phyloP scores from a whole-genome alignment of 192 early-diverging fungal species.

The Podila clonocystis region DNA sequence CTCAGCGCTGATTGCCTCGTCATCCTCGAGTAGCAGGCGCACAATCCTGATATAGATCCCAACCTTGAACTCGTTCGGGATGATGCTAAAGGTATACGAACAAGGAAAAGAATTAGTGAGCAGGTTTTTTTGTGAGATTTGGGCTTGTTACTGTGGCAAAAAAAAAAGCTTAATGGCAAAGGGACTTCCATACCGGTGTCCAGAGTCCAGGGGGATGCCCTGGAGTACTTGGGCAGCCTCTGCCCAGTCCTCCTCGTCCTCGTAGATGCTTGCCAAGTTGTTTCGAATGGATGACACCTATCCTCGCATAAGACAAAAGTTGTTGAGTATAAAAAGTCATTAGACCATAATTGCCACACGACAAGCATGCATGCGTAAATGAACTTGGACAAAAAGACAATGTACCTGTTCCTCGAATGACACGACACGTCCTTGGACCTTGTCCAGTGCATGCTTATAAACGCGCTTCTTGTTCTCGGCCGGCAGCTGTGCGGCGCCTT shows the following conservation, averaged over 20 bases:
- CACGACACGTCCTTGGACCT: constrained; percentile 76
- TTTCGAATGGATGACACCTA: constrained; percentile 79
- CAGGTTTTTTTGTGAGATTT: not conserved
- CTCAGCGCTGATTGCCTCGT: constrained; percentile 83
- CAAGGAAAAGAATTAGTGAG: not conserved
- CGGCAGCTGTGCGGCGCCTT: constrained; percentile 52
- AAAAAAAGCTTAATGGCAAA: not conserved
- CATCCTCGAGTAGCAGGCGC: constrained; percentile 85
- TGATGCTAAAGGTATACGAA: constrained; percentile 39
- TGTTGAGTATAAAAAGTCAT: not conserved
- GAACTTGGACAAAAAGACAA: not conserved
- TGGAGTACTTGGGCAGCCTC: constrained; percentile 88
- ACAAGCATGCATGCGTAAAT: not conserved
- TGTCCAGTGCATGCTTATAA: constrained; percentile 73
- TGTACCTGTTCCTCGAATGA: constrained; percentile 86
- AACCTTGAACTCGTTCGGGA: constrained; percentile 76
- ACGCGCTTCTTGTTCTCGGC: constrained; percentile 62
- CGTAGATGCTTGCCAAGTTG: constrained; percentile 78
- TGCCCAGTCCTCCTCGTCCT: constrained; percentile 79
- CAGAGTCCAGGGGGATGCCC: constrained; percentile 92
- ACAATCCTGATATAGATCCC: constrained; percentile 87
- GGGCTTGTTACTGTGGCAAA: not conserved
- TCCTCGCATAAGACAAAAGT: not conserved
- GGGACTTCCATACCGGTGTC: constrained; percentile 66
- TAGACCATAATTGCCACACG: not conserved